Evolutionary conservation across 257 asterid genomes (phyloP), one percentile per base, ranked within the genome.

Genomic region (Fraxinus quadrangulata): DNA sequence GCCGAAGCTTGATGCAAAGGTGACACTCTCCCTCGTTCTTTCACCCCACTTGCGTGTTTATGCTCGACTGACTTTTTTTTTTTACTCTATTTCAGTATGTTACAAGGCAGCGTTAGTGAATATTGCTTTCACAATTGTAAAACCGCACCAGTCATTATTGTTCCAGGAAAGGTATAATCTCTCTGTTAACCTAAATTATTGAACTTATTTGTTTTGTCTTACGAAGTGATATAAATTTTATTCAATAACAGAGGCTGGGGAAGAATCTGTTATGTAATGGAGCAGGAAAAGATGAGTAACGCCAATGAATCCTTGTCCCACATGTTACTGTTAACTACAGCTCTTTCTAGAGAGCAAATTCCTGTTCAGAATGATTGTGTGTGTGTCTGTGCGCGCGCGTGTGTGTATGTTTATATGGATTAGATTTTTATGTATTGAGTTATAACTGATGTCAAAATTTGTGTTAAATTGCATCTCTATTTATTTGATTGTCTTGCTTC

Each of bases 1-100:
- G 98, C 72, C 89, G 93, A 74, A 83, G 97, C 86, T 81, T 95
- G 79, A 78, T 93, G 56, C 88, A 89, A 79, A 91, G 98, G 99
- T 91, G 3, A 66, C 14, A 33, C 42, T 13, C 9, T 72, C 39
- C 69, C 24, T 28, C 42, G 12, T 76, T 24, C 17, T 36, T 13
- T 12, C 37, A 8, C 19, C 17, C 70, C 40, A 6, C 19, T 49
- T 73, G 14, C 45, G 34, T 14, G 11, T 47, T 2, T 54, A 30
- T 66, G 31, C 67, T 73, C 9, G 33, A 59, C 67, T 83, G 19
- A 73, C 30, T 33, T 67, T 36, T 17, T n/a, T 67, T 10, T 33
- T 47, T 34, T 49, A 59, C n/a, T 45, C 34, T 30, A 45, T 68
- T 81, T 78, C 82, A 88, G 90, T 68, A 88, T 88, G 28, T 69